A percentile compares a stretch with the other conserved stretches of the same genome.
phyloP scores from a whole-genome alignment of 2,329 filamentous ascomycete genomes.

The Taxawa tesnikishii region DNA sequence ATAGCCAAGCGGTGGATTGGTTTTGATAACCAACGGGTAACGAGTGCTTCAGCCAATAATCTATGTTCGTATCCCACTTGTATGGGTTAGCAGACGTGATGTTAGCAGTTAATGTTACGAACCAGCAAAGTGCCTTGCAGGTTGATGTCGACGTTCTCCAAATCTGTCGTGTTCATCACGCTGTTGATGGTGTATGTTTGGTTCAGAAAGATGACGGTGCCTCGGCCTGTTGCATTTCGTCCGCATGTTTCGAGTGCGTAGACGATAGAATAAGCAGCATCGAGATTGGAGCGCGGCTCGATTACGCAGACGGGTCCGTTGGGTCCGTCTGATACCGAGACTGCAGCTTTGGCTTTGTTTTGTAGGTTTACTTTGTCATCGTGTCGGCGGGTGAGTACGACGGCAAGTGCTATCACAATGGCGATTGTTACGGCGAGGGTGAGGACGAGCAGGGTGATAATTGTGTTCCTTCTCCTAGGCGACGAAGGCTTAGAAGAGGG shows the following conservation, averaged over 20 bases:
- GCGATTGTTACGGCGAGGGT: no score
- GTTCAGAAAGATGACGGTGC: conserved; percentile 33
- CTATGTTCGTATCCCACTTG: conserved; percentile 26
- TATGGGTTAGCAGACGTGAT: no score
- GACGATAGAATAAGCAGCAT: conserved; percentile 34
- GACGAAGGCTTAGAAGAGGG: no score
- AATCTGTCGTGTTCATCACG: conserved; percentile 36
- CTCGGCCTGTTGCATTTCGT: conserved; percentile 17
- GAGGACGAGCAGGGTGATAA: no score
- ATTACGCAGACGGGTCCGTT: background rate
- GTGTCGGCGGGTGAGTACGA: no score
- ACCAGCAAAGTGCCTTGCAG: conserved; percentile 33
- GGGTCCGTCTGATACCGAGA: no score
- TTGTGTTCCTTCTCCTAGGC: no score
- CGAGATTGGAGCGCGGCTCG: conserved; percentile 1
- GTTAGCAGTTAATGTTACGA: no score
- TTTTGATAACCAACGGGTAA: conserved; percentile 43
- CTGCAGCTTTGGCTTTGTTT: no score
- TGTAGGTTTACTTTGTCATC: no score
- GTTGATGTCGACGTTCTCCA: conserved; percentile 36
- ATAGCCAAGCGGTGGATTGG: conserved; percentile 41
- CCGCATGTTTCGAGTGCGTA: conserved; percentile 38
- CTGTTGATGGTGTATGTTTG: conserved; percentile 36
- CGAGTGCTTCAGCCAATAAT: conserved; percentile 41
- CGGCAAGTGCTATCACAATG: no score